These are phyloP conservation scores for Botrytis porri DNA, from an alignment of 2,329 filamentous ascomycete species.

Conservation along the genomic window DNA sequence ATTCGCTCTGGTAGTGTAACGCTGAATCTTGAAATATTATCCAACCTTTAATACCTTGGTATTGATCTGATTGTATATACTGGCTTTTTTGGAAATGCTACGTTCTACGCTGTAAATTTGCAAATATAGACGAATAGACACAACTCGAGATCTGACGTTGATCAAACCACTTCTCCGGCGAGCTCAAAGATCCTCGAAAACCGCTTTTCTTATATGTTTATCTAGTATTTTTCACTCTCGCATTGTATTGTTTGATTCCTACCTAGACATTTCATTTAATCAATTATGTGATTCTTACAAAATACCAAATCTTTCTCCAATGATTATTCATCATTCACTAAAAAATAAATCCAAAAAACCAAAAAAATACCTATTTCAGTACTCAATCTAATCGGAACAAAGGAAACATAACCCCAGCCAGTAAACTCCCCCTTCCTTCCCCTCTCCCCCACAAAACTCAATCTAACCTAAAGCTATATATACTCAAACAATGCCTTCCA, in stretches of 20 bases:
- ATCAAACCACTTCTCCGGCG: neutral
- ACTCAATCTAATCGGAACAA: too few species aligned
- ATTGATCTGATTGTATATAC: neutral
- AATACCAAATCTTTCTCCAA: too few species aligned
- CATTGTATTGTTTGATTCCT: neutral
- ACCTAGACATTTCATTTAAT: neutral
- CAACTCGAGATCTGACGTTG: neutral
- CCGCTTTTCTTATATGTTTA: neutral
- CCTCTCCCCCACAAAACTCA: too few species aligned
- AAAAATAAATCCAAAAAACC: too few species aligned
- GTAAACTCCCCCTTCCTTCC: too few species aligned
- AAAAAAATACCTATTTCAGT: too few species aligned
- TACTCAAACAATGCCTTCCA: rapidly evolving
- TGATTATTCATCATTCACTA: too few species aligned
- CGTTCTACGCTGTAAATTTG: neutral
- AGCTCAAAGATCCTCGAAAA: neutral
- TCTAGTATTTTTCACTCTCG: too few species aligned
- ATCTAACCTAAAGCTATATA: too few species aligned
- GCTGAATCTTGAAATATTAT: neutral
- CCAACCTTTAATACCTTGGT: neutral
- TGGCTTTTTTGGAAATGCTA: neutral
- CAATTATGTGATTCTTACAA: neutral
- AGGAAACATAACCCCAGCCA: too few species aligned
- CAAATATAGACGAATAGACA: neutral
- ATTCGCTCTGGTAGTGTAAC: neutral